Evolutionary conservation across 2,329 filamentous ascomycete genomes (phyloP), one percentile per base, ranked within the genome.

Genomic region (Aspergillus calidoustus): DNA sequence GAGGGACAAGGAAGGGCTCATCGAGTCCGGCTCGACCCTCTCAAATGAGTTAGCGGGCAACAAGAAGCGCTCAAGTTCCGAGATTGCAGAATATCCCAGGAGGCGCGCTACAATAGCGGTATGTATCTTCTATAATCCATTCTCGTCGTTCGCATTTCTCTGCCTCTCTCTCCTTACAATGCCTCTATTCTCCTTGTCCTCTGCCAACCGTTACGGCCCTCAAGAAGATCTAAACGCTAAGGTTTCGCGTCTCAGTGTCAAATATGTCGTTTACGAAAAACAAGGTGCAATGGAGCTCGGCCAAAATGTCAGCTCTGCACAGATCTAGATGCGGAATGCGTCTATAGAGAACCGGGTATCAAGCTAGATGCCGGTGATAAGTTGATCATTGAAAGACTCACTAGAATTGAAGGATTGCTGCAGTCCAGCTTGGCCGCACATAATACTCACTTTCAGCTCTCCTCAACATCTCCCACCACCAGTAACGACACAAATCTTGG

Each of bases 361-460:
- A 95, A 95, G 78, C 85, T 95, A 9, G 91, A 95, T 74, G 91
- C 91, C 41, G 91, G 91, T 66, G 91, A 94, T 80, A 94, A 93
- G 79, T 82, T 95, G 60, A 95, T 95, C 64, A 80, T 95, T 43
- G 91, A 94, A 73, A 89, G 90, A 59, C 82, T 95, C 41, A 87
- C 85, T 69, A 87, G 90, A 57, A 93, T 95, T 70, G 91, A 95
- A 76, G 89, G 84, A 54, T 80, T 95, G 49, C 82, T 95, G n/a
- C 90, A 93, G 73, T 87, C 89, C 65, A 90, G 82, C 66, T 79
- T 92, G 67, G 80, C 84, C 22, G 74, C 53, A 7, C 71, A 71
- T 51, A 57, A 56, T 31, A 43, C 64, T 28, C 65, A 68, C 22
- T 63, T 68, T 43, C 60, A 65, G 19, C 22, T 89, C 54, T 83